Evolutionary conservation across 2,329 filamentous ascomycete genomes (phyloP), one percentile per base, ranked within the genome.

Genomic region (Xylaria digitata): DNA sequence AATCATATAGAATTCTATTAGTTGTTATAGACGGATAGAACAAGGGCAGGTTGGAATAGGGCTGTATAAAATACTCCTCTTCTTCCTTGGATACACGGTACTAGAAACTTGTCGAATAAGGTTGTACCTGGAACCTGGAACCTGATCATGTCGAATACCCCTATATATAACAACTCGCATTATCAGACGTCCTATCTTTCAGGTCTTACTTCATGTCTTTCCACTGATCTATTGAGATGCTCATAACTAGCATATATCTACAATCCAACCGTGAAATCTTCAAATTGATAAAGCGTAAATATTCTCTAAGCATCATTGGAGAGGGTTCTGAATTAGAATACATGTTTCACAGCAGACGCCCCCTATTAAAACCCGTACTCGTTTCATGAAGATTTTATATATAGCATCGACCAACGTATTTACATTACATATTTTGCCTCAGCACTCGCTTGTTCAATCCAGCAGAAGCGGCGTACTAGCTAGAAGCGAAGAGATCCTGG

Each of bases 401-500:
- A 43, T 58, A 49, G 23, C 46, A 21, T 37, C 54, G 21, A 57
- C n/a, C 37, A 61, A 59, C 15, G 13, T 57, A 57, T 63, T n/a
- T 63, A 61, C 48, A 54, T 23, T n/a, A n/a, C n/a, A n/a, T n/a
- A n/a, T n/a, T n/a, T 19, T 13, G 13, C 50, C 26, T 46, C 23
- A 15, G 6, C 32, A 34, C 17, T 15, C 15, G n/a, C 21, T 4
- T 1, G 11, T 52, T 17, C 11, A 52, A 17, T n/a, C 26, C 3
- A 15, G 15, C 13, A 9, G 8, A 34, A 34, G n/a, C 11, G 30
- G 9, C 15, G 8, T 9, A 56, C 56, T 61, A 70, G 42, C 50
- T 61, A n/a, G 61, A 55, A 30, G 65, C 75, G 50, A 86, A 75
- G 49, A 87, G 71, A 64, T 83, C 86, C 69, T 86, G 84, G 19